Evolutionary conservation across 1,284 basidiomycete genomes (phyloP).

Genomic region (Phlebopus sp.): DNA sequence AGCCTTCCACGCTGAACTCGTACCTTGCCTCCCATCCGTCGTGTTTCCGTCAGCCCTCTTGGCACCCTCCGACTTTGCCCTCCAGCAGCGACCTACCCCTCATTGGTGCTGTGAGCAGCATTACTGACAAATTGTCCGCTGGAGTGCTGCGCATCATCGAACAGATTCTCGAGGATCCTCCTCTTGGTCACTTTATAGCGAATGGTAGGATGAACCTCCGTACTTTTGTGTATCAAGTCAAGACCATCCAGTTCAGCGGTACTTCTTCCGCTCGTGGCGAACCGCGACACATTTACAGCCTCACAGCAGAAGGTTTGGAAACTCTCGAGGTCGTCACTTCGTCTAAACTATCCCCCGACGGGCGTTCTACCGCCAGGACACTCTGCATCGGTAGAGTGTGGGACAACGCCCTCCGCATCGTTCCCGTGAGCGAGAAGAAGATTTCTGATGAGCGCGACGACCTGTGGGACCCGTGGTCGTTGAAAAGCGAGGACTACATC

Average conservation of each 20-base stretch:
- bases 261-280: slow-evolving; percentile 9
- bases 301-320: slow-evolving; percentile 20
- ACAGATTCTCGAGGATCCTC: slow-evolving; percentile 20
- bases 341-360: slow-evolving; percentile 7
- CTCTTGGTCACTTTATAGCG: slow-evolving; percentile 28
- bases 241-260: slow-evolving; percentile 9
- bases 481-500: slow-evolving; percentile 14
- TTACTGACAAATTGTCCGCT: slow-evolving; percentile 16
- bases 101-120: slow-evolving; percentile 10
- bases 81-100: slow-evolving; percentile 2
- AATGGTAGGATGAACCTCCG: slow-evolving; percentile 29
- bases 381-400: slow-evolving; percentile 22
- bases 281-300: slow-evolving; percentile 12
- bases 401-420: slow-evolving; percentile 18
- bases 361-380: not conserved
- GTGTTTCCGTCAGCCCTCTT: slow-evolving; percentile 17
- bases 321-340: slow-evolving; percentile 17
- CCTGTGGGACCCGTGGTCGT: slow-evolving; percentile 13
- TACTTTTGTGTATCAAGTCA: slow-evolving; percentile 24
- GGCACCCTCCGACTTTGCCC: slow-evolving; percentile 11
- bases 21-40: slow-evolving; percentile 23
- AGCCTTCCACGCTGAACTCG: slow-evolving; percentile 24
- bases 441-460: slow-evolving; percentile 4
- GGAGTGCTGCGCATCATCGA: slow-evolving; percentile 12
- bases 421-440: slow-evolving; percentile 6